Conservation (phyloP, 2,329 filamentous ascomycete genomes). For the Chaetomium olivaceum region DNA sequence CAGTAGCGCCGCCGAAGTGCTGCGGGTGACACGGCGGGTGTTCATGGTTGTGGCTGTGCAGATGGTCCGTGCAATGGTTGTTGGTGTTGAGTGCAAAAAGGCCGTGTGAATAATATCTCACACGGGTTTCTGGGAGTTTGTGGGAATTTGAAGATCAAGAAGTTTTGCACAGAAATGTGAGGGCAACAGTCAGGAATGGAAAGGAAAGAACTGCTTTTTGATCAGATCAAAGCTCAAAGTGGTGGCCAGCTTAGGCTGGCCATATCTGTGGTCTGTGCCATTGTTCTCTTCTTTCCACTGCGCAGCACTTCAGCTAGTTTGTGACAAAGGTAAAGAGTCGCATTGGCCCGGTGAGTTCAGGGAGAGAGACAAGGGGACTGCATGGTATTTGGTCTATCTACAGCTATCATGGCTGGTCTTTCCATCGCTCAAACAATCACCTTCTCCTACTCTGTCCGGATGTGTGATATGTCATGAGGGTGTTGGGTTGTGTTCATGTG, state of each 20-base stretch:
- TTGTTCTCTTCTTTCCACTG: neutral
- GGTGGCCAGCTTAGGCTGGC: neutral
- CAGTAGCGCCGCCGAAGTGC: neutral
- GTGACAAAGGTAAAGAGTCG: neutral
- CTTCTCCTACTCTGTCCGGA: slow-evolving; percentile 10
- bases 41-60: slow-evolving; percentile 14
- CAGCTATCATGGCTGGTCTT: slow-evolving; percentile 22
- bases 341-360: neutral
- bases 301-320: neutral
- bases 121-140: neutral
- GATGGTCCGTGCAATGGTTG: neutral
- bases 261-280: neutral
- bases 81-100: neutral
- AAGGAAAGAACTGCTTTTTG: neutral
- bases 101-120: neutral
- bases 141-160: neutral
- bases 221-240: neutral
- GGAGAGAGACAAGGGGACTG: slow-evolving; percentile 10
- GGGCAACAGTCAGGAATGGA: neutral
- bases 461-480: slow-evolving; percentile 5
- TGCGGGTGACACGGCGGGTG: neutral
- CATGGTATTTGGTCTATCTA: slow-evolving; percentile 29
- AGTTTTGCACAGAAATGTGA: neutral
- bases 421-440: slow-evolving; percentile 11
- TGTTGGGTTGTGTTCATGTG: slow-evolving; percentile 10